Evolutionary conservation across 2,329 filamentous ascomycete species (phyloP).

Genomic region (Gaeumannomyces sp.): DNA sequence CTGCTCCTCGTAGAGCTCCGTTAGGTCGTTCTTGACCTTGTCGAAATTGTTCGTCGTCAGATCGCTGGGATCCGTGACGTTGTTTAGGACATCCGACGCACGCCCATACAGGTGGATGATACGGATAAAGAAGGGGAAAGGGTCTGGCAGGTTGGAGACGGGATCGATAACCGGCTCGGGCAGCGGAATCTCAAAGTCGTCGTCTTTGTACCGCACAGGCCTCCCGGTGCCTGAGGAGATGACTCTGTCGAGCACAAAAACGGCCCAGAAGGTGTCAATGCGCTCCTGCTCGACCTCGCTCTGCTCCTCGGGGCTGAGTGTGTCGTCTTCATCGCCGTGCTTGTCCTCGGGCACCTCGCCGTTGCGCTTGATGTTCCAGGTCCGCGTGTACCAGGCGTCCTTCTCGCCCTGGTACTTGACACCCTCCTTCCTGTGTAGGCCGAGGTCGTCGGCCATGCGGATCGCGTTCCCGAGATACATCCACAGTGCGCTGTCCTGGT

Average conservation of each 20-base stretch:
- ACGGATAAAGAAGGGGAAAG: conserved; percentile 73
- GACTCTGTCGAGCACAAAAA: conserved; percentile 80
- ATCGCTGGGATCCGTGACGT: conserved; percentile 66
- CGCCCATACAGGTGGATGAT: conserved; percentile 83
- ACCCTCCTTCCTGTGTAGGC: conserved; percentile 75
- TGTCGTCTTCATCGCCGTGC: conserved; percentile 33
- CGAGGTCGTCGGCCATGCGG: conserved; percentile 73
- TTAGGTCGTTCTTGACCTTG: conserved; percentile 71
- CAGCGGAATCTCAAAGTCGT: conserved; percentile 77
- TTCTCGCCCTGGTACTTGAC: conserved; percentile 54
- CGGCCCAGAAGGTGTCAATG: conserved; percentile 83
- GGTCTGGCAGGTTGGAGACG: conserved; percentile 63
- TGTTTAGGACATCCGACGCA: conserved; percentile 78
- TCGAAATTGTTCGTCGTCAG: conserved; percentile 69
- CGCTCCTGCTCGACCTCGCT: conserved; percentile 71
- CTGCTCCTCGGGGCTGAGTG: conserved; percentile 44
- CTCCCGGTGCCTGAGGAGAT: conserved; percentile 84
- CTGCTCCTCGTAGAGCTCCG: conserved; percentile 63
- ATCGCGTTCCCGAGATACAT: conserved; percentile 90
- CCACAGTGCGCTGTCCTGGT: conserved; percentile 85
- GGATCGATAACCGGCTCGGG: conserved; percentile 45
- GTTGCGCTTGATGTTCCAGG: conserved; percentile 34
- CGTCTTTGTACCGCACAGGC: conserved; percentile 75
- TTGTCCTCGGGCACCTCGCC: conserved; percentile 23
- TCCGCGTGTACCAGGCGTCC: conserved; percentile 42